Evolutionary conservation across 257 asterid genomes (phyloP).

Genomic region (Capsicum baccatum): DNA sequence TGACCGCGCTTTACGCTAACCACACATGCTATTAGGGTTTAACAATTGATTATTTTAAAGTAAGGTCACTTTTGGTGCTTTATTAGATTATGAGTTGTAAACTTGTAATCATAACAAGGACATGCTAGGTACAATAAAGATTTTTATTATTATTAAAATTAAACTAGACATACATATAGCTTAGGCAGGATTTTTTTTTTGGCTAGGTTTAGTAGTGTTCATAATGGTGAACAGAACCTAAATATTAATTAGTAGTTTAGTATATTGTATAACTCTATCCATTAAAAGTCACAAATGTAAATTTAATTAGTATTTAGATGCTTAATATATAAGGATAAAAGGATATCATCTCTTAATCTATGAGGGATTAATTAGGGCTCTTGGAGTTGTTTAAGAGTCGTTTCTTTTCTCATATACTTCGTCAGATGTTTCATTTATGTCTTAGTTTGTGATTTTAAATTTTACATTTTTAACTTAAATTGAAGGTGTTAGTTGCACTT

Average conservation of each 20-base stretch:
- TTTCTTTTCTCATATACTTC: background rate
- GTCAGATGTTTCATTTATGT: no score
- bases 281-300: background rate
- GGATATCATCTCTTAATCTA: background rate
- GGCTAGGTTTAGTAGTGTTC: background rate
- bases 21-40: slow-evolving; percentile 24
- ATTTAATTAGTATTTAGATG: background rate
- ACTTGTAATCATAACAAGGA: slow-evolving; percentile 27
- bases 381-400: background rate
- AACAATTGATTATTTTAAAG: slow-evolving; percentile 1
- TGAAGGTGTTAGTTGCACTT: no score
- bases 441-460: background rate
- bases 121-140: background rate
- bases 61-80: slow-evolving; percentile 29
- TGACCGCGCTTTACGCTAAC: slow-evolving; percentile 30
- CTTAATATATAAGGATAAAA: background rate
- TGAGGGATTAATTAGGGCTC: background rate
- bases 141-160: background rate
- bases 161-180: background rate
- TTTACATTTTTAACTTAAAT: background rate
- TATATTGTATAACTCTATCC: background rate
- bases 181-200: background rate
- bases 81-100: slow-evolving; percentile 32
- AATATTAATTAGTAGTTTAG: background rate
- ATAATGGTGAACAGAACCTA: slow-evolving; percentile 11